Base-by-base conservation (phyloP, 2,329 filamentous ascomycete species). In the Scedosporium apiospermum region DNA sequence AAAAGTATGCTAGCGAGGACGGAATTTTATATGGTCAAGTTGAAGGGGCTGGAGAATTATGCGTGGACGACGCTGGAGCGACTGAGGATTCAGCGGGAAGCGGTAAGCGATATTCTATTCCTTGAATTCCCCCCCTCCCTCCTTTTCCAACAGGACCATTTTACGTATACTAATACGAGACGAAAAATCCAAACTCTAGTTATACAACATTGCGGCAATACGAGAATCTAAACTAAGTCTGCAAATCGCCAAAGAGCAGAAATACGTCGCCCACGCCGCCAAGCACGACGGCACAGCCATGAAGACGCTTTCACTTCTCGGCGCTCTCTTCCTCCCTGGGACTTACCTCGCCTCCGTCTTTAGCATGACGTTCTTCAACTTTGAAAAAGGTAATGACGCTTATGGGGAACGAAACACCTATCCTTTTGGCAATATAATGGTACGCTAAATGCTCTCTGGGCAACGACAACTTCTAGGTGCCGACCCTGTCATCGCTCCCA, bases 351-450 rank as follows among this genome's bases (percentile, higher is more conserved):
- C 85, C 7, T 87, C 85, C 0, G 76, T 88, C 26, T 88, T 88
- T 67, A 82, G 80, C 75, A 88, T 87, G 83, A 83, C 83, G 0
- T 88, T 88, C 70, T 88, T 88, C 74, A 80, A 87, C 72, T 87
- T 86, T 66, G 79, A 80, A 65, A 72, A 75, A 46, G 73, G 78
- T 78, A 69, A 65, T 12, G 18, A 34, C 3, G 27, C 30, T 34
- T 9, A 34, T 34, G 30, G 30, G 6, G 9, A 34, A 34, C 30
- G 30, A 34, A 9, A 34, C 30, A 34, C 27, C 27, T 30, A 34
- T 9, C 6, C 6, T 9, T 34, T 34, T 34, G 30, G 7, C 30
- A 34, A 34, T 34, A 34, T 34, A 34, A 34, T 34, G 30, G 30
- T 9, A 3, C 30, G 30, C 30, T 34, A 34, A 34, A 34, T 34